phyloP scores from a whole-genome alignment of 2,329 filamentous ascomycete genomes.

The Aspergillus eucalypticola region DNA sequence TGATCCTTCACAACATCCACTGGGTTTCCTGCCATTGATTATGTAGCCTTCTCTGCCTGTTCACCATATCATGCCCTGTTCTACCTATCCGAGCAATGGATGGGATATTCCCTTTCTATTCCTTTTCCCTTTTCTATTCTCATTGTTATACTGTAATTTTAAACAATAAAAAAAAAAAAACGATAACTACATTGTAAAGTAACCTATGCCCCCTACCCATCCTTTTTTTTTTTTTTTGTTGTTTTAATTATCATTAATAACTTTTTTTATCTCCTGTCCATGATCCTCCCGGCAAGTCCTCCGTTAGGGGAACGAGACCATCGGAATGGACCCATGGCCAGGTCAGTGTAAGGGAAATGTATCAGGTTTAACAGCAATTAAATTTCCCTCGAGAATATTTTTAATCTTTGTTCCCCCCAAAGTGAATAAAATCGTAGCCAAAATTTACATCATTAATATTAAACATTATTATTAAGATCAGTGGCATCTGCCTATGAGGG shows the following conservation, averaged over 20 bases:
- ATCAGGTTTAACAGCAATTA: neutral
- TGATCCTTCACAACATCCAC: neutral
- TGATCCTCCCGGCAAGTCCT: neutral
- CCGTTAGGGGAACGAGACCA: slow-evolving; percentile 1
- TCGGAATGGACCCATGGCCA: neutral
- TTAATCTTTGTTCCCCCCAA: neutral
- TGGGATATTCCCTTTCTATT: no score
- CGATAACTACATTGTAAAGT: no score
- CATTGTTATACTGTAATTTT: neutral
- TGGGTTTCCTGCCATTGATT: no score
- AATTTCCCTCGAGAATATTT: neutral
- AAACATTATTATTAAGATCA: neutral
- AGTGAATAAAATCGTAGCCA: neutral
- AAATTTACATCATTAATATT: slow-evolving; percentile 1
- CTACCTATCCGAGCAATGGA: no score
- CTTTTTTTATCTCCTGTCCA: neutral
- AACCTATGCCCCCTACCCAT: neutral
- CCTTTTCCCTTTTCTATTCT: neutral
- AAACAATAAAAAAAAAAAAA: no score
- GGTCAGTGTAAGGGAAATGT: neutral
- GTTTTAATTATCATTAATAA: neutral
- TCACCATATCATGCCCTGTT: no score
- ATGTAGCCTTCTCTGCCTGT: no score
- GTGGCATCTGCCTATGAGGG: neutral
- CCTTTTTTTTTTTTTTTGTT: neutral